Conservation (phyloP, 306 rosid species). For the Medicago ruthenica region DNA sequence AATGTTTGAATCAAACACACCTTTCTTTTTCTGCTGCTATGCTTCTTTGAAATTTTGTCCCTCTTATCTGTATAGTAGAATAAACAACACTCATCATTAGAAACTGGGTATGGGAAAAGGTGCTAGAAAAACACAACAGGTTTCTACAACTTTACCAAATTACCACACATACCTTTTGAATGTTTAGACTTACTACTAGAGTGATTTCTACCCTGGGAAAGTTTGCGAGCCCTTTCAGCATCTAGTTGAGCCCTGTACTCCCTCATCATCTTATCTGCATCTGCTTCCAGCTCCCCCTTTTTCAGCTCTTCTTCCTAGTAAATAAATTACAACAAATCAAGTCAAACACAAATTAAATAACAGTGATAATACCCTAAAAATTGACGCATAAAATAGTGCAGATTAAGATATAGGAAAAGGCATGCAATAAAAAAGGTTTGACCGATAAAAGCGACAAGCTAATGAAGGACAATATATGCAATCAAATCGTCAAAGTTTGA, state of each 20-base stretch:
- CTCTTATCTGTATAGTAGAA: constrained; percentile 69
- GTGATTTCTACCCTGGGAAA: constrained; percentile 88
- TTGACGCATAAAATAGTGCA: constrained; percentile 13
- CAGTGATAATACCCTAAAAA: constrained; percentile 6
- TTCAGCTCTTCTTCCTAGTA: constrained; percentile 89
- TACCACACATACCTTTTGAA: constrained; percentile 65
- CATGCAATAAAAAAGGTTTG: not conserved
- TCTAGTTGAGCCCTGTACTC: constrained; percentile 98
- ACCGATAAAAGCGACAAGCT: constrained; percentile 12
- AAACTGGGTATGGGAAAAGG: constrained; percentile 19
- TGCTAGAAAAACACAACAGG: constrained; percentile 11
- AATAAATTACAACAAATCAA: constrained; percentile 38
- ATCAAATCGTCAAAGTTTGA: not conserved
- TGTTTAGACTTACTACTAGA: constrained; percentile 72
- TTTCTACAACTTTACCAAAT: constrained; percentile 28
- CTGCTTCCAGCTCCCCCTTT: constrained; percentile 94
- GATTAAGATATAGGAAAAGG: constrained; percentile 9
- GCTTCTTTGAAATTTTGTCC: constrained; percentile 84
- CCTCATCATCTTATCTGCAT: constrained; percentile 93
- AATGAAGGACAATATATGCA: not conserved
- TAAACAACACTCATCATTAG: constrained; percentile 34
- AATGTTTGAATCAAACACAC: constrained; percentile 53
- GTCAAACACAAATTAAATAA: constrained; percentile 21
- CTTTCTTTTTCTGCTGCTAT: constrained; percentile 89
- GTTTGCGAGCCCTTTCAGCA: constrained; percentile 92